Evolutionary conservation across 108 stramenopile genomes (phyloP), one percentile per base, ranked within the genome.

Genomic region (Mayamaea pseudoterrestris): DNA sequence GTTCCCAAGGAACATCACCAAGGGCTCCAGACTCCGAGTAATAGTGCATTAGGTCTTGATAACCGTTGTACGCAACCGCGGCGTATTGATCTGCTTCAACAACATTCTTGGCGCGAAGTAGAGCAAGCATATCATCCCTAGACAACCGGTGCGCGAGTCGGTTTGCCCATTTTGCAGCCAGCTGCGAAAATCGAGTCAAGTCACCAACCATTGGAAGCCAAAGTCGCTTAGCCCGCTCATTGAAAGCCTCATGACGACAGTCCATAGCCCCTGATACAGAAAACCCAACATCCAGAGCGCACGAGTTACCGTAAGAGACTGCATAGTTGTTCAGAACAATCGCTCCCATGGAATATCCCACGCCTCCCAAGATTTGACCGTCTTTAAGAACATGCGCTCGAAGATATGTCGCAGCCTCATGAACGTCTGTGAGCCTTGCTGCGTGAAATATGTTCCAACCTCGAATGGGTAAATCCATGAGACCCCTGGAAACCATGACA

Each of bases 171-270:
- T 88, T 83, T 35, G 72, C 75, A 14, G 82, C 27, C 3, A 88
- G 27, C 31, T 83, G 76, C 12, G 73, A 61, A 27, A 59, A 68
- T 28, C 81, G 42, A 35, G 80, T 48, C 1, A 53, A 60, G 32
- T 73, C 63, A 0, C 88, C 78, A 5, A 95, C 58, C 57, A 93
- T 68, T 0, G 94, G 94, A 56, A 93, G 94, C 92, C 92, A 95
- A 6, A 93, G 47, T 26, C 79, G 65, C 58, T 73, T 74, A 6
- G 78, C 69, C 30, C 93, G 80, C 25, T 49, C 41, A 36, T 65
- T 74, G 46, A 70, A 41, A 7, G 64, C 46, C 30, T 87, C 65
- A 40, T 69, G 65, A 5, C 80, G 54, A 78, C 82, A 84, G 51
- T 93, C 91, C 42, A 93, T 57, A 14, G 76, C 85, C 13, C 83